Conservation (phyloP, 2,329 filamentous ascomycete species). For the Myotisia sp. region DNA sequence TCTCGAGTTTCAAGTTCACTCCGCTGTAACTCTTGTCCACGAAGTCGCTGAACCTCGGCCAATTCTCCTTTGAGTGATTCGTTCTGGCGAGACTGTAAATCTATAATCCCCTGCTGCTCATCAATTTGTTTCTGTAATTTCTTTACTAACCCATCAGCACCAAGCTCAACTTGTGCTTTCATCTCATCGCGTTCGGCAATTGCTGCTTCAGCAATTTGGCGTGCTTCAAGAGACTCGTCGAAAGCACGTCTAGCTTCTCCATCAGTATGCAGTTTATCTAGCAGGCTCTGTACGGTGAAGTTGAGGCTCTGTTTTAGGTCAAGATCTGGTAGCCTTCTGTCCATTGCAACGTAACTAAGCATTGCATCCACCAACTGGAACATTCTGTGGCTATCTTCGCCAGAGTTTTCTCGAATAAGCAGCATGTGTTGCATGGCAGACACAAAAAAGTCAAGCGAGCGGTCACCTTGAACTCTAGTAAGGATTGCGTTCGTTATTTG, state of each 20-base stretch:
- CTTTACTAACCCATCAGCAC: conserved; percentile 81
- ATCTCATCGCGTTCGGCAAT: conserved; percentile 95
- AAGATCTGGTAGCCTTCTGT: conserved; percentile 85
- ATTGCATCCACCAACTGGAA: conserved; percentile 98
- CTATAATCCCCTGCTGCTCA: conserved; percentile 80
- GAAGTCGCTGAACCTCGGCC: conserved; percentile 68
- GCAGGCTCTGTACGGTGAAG: conserved; percentile 86
- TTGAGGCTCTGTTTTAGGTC: conserved; percentile 95
- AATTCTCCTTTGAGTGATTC: conserved; percentile 82
- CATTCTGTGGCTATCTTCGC: conserved; percentile 82
- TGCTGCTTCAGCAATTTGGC: conserved; percentile 86
- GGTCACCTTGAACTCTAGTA: conserved; percentile 64
- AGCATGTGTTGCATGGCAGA: conserved; percentile 91
- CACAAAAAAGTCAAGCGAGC: conserved; percentile 87
- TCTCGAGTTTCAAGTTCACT: conserved; percentile 94
- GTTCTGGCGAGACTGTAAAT: conserved; percentile 71
- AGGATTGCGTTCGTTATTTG: conserved; percentile 94
- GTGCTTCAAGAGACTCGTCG: conserved; percentile 78
- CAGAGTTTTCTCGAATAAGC: conserved; percentile 78
- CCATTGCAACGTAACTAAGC: conserved; percentile 98
- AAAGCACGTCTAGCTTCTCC: conserved; percentile 83
- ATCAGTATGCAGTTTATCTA: conserved; percentile 94
- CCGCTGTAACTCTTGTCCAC: conserved; percentile 80
- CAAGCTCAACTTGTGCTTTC: conserved; percentile 72
- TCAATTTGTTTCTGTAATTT: conserved; percentile 91